Conservation (phyloP, 352 stramenopile species). For the Globisporangium nodosum region DNA sequence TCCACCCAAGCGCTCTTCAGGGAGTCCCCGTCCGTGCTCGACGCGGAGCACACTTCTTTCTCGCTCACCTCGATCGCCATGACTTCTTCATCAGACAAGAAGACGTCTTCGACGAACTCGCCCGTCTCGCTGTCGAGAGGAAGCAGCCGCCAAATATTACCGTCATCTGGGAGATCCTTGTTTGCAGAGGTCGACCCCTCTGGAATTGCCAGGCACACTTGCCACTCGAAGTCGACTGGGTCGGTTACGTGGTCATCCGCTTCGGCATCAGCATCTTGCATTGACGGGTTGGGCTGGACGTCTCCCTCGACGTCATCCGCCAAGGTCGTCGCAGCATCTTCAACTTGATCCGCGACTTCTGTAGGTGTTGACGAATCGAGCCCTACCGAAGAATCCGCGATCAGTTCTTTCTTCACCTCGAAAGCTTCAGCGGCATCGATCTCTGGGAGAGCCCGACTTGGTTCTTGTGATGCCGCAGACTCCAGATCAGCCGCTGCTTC, state of each 20-base stretch:
- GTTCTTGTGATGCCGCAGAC: not conserved
- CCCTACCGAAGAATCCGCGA: constrained; percentile 5
- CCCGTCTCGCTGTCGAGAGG: constrained; percentile 37
- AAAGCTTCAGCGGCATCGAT: constrained; percentile 6
- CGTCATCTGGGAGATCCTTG: constrained; percentile 4
- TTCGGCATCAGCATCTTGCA: constrained; percentile 5
- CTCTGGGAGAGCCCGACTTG: not conserved
- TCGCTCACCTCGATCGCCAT: constrained; percentile 58
- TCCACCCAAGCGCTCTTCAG: constrained; percentile 39
- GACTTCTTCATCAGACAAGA: constrained; percentile 53
- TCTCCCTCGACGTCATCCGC: not conserved
- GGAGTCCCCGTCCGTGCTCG: constrained; percentile 10
- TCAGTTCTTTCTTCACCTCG: constrained; percentile 19
- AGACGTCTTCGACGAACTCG: constrained; percentile 52
- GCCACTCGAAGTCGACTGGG: constrained; percentile 27
- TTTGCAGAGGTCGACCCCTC: constrained; percentile 1
- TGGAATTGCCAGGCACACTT: constrained; percentile 47
- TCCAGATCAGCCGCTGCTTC: not conserved
- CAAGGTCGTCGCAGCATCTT: not conserved
- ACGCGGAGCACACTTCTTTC: constrained; percentile 47
- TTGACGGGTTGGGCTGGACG: not conserved
- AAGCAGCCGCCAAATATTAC: constrained; percentile 47
- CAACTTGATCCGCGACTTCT: not conserved
- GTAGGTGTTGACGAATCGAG: not conserved
- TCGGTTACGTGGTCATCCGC: constrained; percentile 15